Conservation (phyloP, 371 early-diverging fungal species). For the Nematocida major region DNA sequence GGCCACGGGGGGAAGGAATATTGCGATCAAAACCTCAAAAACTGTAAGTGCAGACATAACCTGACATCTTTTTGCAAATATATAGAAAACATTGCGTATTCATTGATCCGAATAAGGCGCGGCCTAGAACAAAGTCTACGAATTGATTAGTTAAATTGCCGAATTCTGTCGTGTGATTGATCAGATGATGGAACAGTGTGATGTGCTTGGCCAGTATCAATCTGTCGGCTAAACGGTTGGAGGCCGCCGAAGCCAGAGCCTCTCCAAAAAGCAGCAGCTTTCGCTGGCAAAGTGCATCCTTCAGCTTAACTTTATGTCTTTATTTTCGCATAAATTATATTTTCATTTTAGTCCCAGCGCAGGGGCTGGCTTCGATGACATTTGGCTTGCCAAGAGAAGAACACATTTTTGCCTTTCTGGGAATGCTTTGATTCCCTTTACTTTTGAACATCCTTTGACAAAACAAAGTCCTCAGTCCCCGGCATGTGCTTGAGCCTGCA, state of each 20-base stretch:
- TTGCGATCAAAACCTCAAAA: conserved; percentile 61
- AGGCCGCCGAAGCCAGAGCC: too few species aligned
- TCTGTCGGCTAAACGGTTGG: too few species aligned
- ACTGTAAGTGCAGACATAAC: conserved; percentile 37
- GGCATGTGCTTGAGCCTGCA: conserved; percentile 36
- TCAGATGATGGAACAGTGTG: too few species aligned
- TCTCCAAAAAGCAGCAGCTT: too few species aligned
- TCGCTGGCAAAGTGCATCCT: too few species aligned
- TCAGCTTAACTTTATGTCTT: too few species aligned
- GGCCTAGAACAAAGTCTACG: background rate
- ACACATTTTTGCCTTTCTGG: background rate
- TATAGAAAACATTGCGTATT: background rate
- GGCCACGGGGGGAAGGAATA: conserved; percentile 71
- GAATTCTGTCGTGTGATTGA: too few species aligned
- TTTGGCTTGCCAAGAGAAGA: conserved; percentile 5
- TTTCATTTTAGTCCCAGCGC: conserved; percentile 5
- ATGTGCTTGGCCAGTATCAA: background rate
- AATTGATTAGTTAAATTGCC: background rate
- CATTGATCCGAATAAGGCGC: background rate
- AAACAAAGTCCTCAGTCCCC: conserved; percentile 49
- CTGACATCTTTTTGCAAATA: background rate
- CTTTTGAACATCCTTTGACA: background rate
- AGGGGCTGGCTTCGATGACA: conserved; percentile 20
- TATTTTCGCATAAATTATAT: conserved; percentile 6
- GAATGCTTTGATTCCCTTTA: background rate